Evolutionary conservation across 805 yeast species (phyloP).

Genomic region (Metschnikowia picachoensis): DNA sequence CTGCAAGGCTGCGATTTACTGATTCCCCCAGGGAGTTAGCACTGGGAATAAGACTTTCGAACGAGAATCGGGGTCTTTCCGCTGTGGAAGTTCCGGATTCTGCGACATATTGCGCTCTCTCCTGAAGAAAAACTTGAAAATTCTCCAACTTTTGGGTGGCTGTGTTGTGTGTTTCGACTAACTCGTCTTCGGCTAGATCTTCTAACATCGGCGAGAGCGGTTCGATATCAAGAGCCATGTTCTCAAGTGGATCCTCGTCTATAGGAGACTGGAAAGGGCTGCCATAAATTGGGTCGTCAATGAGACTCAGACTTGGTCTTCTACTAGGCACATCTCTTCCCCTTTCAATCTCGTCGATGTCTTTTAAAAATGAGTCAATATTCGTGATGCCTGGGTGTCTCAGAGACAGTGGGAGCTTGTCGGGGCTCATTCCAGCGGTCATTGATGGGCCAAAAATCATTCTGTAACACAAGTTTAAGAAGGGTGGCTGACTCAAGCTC

Average conservation of each 20-base stretch:
- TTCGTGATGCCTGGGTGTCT: conserved; percentile 8
- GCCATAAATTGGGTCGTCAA: not conserved
- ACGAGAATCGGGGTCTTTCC: not conserved
- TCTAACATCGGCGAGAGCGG: conserved; percentile 9
- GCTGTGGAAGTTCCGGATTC: not conserved
- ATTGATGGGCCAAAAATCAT: conserved; percentile 5
- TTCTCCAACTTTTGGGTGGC: conserved; percentile 1
- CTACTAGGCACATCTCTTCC: conserved; percentile 13
- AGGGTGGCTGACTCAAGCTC: conserved; percentile 8
- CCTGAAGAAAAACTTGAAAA: conserved; percentile 9
- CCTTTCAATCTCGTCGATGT: conserved; percentile 13
- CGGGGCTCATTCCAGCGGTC: not conserved
- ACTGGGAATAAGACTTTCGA: conserved; percentile 14
- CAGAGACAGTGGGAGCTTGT: conserved; percentile 8
- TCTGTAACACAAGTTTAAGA: conserved; percentile 8
- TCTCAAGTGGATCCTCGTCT: not conserved
- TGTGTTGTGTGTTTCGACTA: not conserved
- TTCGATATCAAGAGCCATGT: conserved; percentile 3
- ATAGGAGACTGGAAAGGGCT: not conserved
- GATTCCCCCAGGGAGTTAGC: not conserved
- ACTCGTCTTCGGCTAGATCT: not conserved
- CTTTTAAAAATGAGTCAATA: conserved; percentile 7
- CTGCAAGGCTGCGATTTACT: conserved; percentile 10
- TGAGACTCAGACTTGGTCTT: conserved; percentile 13
- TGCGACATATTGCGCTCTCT: conserved; percentile 5